Percentiles rank a stretch among this genome's conserved stretches.
Conservation (phyloP, 768 basidiomycete genomes). For the Postia placenta region DNA sequence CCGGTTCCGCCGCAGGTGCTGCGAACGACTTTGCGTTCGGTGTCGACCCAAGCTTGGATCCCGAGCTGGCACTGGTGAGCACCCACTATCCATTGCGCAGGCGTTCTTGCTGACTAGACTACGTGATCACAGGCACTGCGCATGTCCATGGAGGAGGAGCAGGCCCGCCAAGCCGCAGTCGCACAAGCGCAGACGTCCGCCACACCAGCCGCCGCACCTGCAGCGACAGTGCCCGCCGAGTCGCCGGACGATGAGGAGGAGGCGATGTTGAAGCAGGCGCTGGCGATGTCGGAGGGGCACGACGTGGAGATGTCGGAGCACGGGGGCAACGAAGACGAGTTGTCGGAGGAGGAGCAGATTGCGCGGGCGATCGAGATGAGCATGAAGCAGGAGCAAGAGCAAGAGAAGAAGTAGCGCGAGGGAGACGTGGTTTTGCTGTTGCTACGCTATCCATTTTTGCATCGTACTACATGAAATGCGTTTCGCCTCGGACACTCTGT, state of each 20-base stretch:
- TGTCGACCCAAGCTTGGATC: conserved; percentile 92
- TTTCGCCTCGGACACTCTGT: not conserved
- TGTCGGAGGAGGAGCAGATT: conserved; percentile 87
- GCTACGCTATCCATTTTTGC: not conserved
- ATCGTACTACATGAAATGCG: no score
- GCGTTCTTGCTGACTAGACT: not conserved
- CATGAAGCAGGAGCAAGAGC: conserved; percentile 61
- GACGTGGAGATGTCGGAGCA: conserved; percentile 39
- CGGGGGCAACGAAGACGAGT: conserved; percentile 57
- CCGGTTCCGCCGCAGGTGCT: conserved; percentile 37
- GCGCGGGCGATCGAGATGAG: conserved; percentile 91
- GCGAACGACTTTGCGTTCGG: conserved; percentile 72
- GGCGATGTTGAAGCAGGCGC: conserved; percentile 64
- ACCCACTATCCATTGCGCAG: not conserved
- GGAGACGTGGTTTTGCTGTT: not conserved
- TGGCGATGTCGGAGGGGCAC: conserved; percentile 64
- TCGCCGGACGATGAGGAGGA: conserved; percentile 72
- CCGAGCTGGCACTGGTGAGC: conserved; percentile 89
- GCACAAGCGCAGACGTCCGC: conserved; percentile 32
- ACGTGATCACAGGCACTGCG: conserved; percentile 67
- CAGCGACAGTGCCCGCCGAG: conserved; percentile 31
- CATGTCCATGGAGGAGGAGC: conserved; percentile 95
- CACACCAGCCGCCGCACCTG: conserved; percentile 25
- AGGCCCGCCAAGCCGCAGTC: conserved; percentile 61
- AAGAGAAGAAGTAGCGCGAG: conserved; percentile 32